Evolutionary conservation across 306 rosid species (phyloP).

Genomic region (Quercus rubra): DNA sequence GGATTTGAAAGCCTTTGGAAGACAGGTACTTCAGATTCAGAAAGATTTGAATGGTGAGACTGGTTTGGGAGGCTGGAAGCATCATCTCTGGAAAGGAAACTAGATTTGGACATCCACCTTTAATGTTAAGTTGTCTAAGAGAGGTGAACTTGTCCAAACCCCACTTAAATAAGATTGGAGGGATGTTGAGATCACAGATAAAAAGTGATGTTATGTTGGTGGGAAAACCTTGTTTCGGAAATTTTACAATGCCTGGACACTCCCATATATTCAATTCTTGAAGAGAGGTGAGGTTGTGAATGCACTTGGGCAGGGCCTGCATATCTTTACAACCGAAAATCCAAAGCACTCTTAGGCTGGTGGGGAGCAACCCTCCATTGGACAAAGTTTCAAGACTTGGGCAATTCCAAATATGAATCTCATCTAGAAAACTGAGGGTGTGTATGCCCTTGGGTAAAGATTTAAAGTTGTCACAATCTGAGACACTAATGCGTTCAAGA

Average conservation of each 20-base stretch:
- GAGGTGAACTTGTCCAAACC: constrained; percentile 14
- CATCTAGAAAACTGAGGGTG: not conserved
- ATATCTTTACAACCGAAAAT: not conserved
- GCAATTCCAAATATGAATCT: not conserved
- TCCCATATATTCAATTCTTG: not conserved
- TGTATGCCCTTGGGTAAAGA: constrained; percentile 7
- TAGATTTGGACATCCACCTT: not conserved
- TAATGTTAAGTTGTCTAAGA: not conserved
- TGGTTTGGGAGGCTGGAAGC: constrained; percentile 4
- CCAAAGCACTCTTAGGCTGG: not conserved
- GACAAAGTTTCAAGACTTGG: constrained; percentile 7
- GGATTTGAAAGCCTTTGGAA: constrained; percentile 10
- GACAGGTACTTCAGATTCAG: constrained; percentile 4
- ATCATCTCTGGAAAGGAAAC: constrained; percentile 14
- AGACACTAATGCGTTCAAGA: constrained; percentile 8
- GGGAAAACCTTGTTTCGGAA: constrained; percentile 7
- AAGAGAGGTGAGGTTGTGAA: constrained; percentile 15
- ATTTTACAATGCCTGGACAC: not conserved
- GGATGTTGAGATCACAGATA: not conserved
- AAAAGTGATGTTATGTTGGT: constrained; percentile 4
- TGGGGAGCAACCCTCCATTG: not conserved
- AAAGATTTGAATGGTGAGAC: not conserved
- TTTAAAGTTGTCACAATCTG: constrained; percentile 15
- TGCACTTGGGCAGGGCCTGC: not conserved
- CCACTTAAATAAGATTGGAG: constrained; percentile 1